Base-by-base conservation (phyloP, 1,139 yeast species). In the Ogataea hybrid region DNA sequence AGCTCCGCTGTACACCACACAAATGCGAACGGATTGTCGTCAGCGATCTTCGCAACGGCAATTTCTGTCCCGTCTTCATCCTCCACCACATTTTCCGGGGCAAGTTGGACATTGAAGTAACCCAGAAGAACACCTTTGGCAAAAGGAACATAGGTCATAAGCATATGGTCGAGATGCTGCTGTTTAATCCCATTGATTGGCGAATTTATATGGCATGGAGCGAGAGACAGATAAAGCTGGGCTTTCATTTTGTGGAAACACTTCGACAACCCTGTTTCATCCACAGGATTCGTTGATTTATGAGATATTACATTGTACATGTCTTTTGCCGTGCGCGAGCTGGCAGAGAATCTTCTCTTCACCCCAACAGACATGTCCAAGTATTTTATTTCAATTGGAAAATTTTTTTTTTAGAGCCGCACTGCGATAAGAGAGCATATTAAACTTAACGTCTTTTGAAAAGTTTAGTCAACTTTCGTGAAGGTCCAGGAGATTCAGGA, bases 81-180 rank as follows among this genome's bases (percentile, higher is more conserved):
- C 6, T 32, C 42, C 8, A 44, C 37, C 23, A 58, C 42, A 44
- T 62, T 61, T 6, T 60, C 60, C 21, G 69, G 69, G 14, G 69
- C 55, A 22, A 79, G 62, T 42, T 71, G 64, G 35, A 89, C 67
- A 52, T 86, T 80, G 50, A 75, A 75, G 62, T 89, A 89, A 4
- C 95, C 82, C 46, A 92, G 68, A 9, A 92, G 84, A 14, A 92
- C 90, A 17, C 98, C 98, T 35, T 78, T 76, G 3, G 84, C 84
- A 31, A 79, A 74, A 15, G 79, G 67, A 54, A 78, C 83, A 61
- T 84, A 88, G 36, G 84, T 80, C 96, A 92, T 87, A 28, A 92
- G 69, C 64, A 92, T 70, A 5, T 94, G 90, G 59, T 92, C 96
- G 52, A 92, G 69, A 65, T 92, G 97, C 67, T 90, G 97, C 30